phyloP scores from a whole-genome alignment of 1,284 basidiomycete genomes.

The Heterobasidion occidentale region DNA sequence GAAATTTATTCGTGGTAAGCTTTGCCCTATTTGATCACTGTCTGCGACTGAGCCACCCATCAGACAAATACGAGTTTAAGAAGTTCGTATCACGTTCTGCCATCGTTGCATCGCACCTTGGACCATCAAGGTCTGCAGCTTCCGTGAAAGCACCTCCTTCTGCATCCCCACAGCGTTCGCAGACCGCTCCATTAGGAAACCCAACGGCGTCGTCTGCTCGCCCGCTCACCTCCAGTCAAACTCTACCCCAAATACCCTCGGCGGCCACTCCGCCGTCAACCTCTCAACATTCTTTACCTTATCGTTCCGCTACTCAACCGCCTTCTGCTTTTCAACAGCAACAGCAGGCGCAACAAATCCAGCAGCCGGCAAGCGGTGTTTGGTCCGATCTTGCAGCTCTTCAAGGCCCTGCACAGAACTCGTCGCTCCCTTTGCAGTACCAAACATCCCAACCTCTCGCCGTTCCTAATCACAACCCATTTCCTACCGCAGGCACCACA shows the following conservation, averaged over 20 bases:
- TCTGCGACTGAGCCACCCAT: constrained; percentile 1
- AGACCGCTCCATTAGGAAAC: constrained; percentile 22
- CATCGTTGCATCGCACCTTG: constrained; percentile 16
- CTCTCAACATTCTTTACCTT: constrained; percentile 1
- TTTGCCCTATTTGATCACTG: background rate
- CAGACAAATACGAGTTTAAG: constrained; percentile 72
- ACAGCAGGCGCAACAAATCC: constrained; percentile 2
- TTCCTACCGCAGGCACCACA: background rate
- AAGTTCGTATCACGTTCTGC: constrained; percentile 36
- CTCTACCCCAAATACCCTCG: constrained; percentile 3
- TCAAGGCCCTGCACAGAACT: constrained; percentile 29
- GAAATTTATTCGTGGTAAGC: constrained; percentile 66
- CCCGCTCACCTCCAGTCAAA: background rate
- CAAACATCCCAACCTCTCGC: constrained; percentile 15
- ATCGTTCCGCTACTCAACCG: constrained; percentile 8
- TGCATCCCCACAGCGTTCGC: constrained; percentile 38
- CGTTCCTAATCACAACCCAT: constrained; percentile 1
- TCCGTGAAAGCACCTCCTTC: constrained; percentile 21
- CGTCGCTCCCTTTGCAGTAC: constrained; percentile 49
- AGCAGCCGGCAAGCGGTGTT: constrained; percentile 16
- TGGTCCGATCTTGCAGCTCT: constrained; percentile 46
- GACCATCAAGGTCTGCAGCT: constrained; percentile 26
- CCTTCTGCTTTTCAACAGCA: constrained; percentile 1
- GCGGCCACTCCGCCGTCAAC: constrained; percentile 10
- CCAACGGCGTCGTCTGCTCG: constrained; percentile 7